Percentiles rank a stretch among this genome's conserved stretches.
Conservation (phyloP, 208 protist species). For the Trypanosoma cruzi region DNA sequence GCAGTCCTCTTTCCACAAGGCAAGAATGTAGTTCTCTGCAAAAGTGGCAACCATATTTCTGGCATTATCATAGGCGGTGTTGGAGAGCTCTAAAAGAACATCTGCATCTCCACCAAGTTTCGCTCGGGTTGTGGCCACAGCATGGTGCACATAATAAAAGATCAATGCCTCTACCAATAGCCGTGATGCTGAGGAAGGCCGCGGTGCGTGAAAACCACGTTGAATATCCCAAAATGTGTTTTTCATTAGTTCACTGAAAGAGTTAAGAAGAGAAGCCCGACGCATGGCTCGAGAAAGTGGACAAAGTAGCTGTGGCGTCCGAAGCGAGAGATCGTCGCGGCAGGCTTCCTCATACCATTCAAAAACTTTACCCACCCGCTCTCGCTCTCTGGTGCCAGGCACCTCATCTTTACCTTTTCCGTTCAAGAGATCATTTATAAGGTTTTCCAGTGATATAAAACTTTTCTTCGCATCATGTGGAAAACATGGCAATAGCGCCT, state of each 20-base stretch:
- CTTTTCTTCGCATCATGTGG: neutral
- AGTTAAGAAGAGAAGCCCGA: slow-evolving; percentile 7
- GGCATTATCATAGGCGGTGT: neutral
- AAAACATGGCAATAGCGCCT: neutral
- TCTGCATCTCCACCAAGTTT: neutral
- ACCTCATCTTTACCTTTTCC: neutral
- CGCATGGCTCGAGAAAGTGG: slow-evolving; percentile 18
- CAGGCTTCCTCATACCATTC: slow-evolving; percentile 21
- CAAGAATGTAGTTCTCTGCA: slow-evolving; percentile 20
- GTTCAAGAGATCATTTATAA: slow-evolving; percentile 15
- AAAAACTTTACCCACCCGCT: slow-evolving; percentile 18
- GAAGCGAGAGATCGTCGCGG: slow-evolving; percentile 17
- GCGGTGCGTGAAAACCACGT: slow-evolving; percentile 3
- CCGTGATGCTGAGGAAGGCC: slow-evolving; percentile 1
- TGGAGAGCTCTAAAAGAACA: neutral
- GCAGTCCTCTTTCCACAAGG: slow-evolving; percentile 20
- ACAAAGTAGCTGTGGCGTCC: slow-evolving; percentile 27
- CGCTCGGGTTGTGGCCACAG: neutral
- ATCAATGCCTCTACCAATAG: slow-evolving; percentile 13
- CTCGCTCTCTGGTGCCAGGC: neutral
- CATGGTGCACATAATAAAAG: slow-evolving; percentile 13
- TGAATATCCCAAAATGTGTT: slow-evolving; percentile 11
- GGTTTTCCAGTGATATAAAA: slow-evolving; percentile 15
- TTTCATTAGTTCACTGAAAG: slow-evolving; percentile 13
- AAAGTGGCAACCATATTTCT: slow-evolving; percentile 8